phyloP scores from a whole-genome alignment of 257 asterid genomes.

The Solanum neorickii region DNA sequence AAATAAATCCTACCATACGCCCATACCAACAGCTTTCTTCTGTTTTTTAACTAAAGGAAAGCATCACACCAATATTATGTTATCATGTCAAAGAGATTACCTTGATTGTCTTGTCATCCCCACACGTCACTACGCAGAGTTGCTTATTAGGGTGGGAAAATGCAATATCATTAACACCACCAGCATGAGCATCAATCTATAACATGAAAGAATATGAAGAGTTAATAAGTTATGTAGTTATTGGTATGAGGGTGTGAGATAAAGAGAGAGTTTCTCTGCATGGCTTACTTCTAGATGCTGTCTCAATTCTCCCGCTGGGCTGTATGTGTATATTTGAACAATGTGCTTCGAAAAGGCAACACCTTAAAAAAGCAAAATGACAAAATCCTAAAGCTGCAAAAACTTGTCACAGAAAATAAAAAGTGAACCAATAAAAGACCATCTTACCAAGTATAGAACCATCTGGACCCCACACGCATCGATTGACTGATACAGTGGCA shows the following conservation, averaged over 20 bases:
- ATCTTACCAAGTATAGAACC: slow-evolving; percentile 84
- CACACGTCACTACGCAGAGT: slow-evolving; percentile 83
- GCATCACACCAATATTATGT: background rate
- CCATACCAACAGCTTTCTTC: background rate
- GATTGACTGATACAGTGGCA: slow-evolving; percentile 75
- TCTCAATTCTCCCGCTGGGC: slow-evolving; percentile 71
- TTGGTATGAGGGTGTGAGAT: background rate
- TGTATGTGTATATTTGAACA: slow-evolving; percentile 80
- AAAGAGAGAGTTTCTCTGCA: background rate
- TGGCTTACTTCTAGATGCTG: slow-evolving; percentile 70
- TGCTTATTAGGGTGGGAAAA: slow-evolving; percentile 91
- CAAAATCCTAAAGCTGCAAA: background rate
- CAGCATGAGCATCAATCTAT: slow-evolving; percentile 87
- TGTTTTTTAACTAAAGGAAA: background rate
- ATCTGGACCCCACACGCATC: slow-evolving; percentile 96
- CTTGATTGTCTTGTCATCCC: slow-evolving; percentile 91
- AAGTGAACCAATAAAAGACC: background rate
- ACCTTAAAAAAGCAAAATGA: slow-evolving; percentile 37
- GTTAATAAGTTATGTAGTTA: background rate
- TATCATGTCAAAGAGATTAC: slow-evolving; percentile 12
- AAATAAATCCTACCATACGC: background rate
- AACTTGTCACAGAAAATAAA: background rate
- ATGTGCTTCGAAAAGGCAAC: slow-evolving; percentile 92
- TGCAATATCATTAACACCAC: slow-evolving; percentile 91
- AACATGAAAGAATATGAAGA: background rate